Conservation (phyloP, 1,139 yeast species). For the Geotrichum macrosporum region DNA sequence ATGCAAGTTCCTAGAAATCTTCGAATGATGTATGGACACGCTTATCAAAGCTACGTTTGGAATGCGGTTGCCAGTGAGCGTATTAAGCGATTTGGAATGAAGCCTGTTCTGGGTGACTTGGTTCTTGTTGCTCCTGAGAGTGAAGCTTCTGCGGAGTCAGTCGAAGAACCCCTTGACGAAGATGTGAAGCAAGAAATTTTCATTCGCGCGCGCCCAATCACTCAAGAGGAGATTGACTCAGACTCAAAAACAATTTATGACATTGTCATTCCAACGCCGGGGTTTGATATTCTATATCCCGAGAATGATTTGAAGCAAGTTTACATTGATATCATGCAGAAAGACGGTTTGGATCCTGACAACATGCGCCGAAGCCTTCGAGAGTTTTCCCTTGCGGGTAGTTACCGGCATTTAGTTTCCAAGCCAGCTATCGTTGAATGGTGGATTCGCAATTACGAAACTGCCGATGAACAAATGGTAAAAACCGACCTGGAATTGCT, state of each 20-base stretch:
- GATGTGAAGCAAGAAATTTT: conserved; percentile 56
- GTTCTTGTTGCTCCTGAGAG: conserved; percentile 45
- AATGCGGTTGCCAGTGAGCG: conserved; percentile 79
- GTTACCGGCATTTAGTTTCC: conserved; percentile 73
- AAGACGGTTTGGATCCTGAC: conserved; percentile 78
- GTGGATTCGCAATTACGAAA: conserved; percentile 56
- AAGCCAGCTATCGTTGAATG: conserved; percentile 65
- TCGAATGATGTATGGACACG: conserved; percentile 93
- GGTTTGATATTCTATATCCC: conserved; percentile 84
- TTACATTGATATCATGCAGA: conserved; percentile 69
- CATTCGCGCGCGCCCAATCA: conserved; percentile 62
- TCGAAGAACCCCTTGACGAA: conserved; percentile 54
- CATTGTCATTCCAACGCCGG: conserved; percentile 90
- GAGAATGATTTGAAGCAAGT: conserved; percentile 57
- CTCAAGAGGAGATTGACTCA: conserved; percentile 63
- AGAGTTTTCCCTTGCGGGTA: conserved; percentile 89
- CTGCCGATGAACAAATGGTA: conserved; percentile 64
- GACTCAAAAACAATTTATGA: conserved; percentile 69
- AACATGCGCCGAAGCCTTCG: conserved; percentile 78
- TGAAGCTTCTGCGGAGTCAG: conserved; percentile 15
- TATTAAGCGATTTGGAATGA: conserved; percentile 62
- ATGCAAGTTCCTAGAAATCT: conserved; percentile 89
- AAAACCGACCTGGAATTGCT: conserved; percentile 75
- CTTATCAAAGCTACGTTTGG: conserved; percentile 96
- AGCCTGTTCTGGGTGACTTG: conserved; percentile 77